Evolutionary conservation across 2,329 filamentous ascomycete species (phyloP), one percentile per base, ranked within the genome.

Genomic region (Colletotrichum australisinense): DNA sequence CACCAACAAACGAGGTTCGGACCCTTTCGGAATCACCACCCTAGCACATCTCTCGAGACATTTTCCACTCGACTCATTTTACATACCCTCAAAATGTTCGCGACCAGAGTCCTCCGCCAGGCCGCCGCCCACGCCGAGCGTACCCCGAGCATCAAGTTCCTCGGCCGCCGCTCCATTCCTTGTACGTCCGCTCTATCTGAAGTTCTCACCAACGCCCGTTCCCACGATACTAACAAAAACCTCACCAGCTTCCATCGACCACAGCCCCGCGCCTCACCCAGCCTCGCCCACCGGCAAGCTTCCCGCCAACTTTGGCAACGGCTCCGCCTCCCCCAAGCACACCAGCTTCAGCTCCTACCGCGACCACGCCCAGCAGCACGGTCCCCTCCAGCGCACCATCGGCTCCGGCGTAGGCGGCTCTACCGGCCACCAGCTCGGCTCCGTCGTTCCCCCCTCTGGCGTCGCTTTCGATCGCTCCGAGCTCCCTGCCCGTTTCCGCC

Each of bases 381-480:
- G 93, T 42, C 93, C 93, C 19, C 89, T 95, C 72, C 88, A 89
- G 83, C 90, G 90, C 84, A 86, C 86, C 59, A 86, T 90, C 75
- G 83, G 83, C 76, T 74, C 74, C 46, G 86, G 86, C 76, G 82
- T 89, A 74, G 94, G 94, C 76, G 89, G 90, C 78, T 82, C 86
- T 69, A 83, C 93, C 11, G 95, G 94, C 69, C 85, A 90, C 74
- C 86, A 92, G 49, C 88, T 98, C 12, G 95, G 96, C 59, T 85
- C 93, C 14, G 87, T 98, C 74, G 82, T 89, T 77, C 89, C 95
- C 49, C 88, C 89, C 73, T 84, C 91, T 79, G 96, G 96, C 77
- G 86, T 94, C 82, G 95, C 89, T 84, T 98, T 98, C 81, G 97
- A 98, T 84, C 91, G 95, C 78, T 94, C 91, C 78, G 94, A 99